Evolutionary conservation across 306 rosid genomes (phyloP).

Genomic region (Pterocarpus santalinus): DNA sequence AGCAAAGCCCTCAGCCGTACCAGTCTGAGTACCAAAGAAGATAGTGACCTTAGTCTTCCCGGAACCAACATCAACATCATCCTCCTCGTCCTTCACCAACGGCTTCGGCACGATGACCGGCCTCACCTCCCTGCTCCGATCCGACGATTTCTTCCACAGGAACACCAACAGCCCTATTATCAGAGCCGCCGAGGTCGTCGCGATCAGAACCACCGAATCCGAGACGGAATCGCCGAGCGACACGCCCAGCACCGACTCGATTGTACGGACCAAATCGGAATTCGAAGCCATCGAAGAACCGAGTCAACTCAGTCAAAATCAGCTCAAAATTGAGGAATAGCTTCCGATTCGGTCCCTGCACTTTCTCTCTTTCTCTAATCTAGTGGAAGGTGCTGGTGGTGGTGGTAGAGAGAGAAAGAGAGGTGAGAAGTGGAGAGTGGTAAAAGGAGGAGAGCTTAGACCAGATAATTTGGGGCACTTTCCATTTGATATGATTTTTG

Average conservation of each 20-base stretch:
- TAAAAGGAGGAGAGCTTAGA: background rate
- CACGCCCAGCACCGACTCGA: slow-evolving; percentile 73
- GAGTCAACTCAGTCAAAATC: slow-evolving; percentile 48
- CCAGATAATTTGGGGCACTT: slow-evolving; percentile 18
- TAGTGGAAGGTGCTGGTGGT: background rate
- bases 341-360: background rate
- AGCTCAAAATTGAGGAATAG: background rate
- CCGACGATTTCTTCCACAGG: slow-evolving; percentile 73
- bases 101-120: slow-evolving; percentile 66
- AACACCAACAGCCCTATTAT: slow-evolving; percentile 72
- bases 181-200: slow-evolving; percentile 68
- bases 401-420: background rate
- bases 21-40: slow-evolving; percentile 91
- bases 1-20: slow-evolving; percentile 92
- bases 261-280: slow-evolving; percentile 64
- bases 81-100: slow-evolving; percentile 60
- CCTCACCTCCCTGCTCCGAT: slow-evolving; percentile 70
- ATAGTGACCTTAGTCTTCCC: slow-evolving; percentile 76
- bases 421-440: background rate
- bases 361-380: slow-evolving; percentile 23
- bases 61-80: slow-evolving; percentile 61
- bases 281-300: slow-evolving; percentile 53
- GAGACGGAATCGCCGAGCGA: slow-evolving; percentile 73
- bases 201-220: slow-evolving; percentile 63
- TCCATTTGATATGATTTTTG: background rate